Conservation (phyloP, 2,329 filamentous ascomycete species). For the Zymoseptoria pseudotritici region DNA sequence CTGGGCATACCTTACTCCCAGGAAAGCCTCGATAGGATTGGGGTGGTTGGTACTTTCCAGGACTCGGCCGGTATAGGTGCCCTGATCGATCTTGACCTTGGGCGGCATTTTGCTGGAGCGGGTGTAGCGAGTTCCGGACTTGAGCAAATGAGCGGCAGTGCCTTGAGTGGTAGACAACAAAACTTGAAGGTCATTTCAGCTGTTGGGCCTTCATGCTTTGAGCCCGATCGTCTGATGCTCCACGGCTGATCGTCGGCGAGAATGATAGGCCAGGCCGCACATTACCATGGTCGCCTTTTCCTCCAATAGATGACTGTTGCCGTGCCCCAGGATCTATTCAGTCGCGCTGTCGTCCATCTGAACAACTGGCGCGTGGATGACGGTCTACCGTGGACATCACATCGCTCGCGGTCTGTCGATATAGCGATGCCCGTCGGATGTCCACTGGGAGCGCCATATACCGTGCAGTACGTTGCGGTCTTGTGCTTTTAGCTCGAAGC, state of each 20-base stretch:
- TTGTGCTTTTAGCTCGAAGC: neutral
- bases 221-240: neutral
- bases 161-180: neutral
- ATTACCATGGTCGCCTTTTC: neutral
- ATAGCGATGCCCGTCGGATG: neutral
- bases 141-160: neutral
- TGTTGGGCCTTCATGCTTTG: neutral
- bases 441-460: neutral
- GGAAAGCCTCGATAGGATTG: neutral
- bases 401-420: neutral
- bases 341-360: neutral
- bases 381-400: too few relatives aligned
- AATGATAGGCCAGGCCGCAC: neutral
- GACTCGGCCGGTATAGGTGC: neutral
- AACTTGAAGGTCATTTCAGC: neutral
- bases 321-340: neutral
- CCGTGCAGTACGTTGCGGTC: neutral
- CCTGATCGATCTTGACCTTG: neutral
- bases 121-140: too few relatives aligned
- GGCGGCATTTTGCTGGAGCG: neutral
- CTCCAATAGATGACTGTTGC: neutral
- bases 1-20: conserved; percentile 31
- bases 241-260: neutral
- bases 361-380: neutral
- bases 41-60: neutral